A percentile compares a stretch with the other conserved stretches of the same genome.
Conservation (phyloP, 192 early-diverging fungal species). For the Coemansia aciculifera region DNA sequence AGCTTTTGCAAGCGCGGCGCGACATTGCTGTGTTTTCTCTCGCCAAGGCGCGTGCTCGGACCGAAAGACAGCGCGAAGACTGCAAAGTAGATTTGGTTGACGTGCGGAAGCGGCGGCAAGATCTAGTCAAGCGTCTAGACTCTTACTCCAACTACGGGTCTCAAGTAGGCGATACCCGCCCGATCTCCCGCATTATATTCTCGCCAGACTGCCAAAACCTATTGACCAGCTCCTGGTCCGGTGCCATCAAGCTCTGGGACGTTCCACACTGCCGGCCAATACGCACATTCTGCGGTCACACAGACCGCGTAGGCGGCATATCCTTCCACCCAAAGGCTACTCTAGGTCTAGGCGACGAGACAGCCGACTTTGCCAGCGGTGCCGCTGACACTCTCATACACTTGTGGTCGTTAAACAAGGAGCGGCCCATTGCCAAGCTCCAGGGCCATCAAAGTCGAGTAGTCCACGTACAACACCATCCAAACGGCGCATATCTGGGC, state of each 20-base stretch:
- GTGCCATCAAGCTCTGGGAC: conserved; percentile 83
- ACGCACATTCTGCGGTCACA: conserved; percentile 73
- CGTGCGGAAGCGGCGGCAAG: conserved; percentile 53
- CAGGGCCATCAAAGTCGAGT: conserved; percentile 83
- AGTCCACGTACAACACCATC: conserved; percentile 85
- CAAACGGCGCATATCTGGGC: conserved; percentile 81
- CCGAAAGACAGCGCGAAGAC: conserved; percentile 62
- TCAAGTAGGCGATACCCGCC: conserved; percentile 88
- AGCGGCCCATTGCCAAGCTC: conserved; percentile 73
- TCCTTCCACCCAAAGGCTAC: conserved; percentile 86
- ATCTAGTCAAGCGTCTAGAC: conserved; percentile 35
- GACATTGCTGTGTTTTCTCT: conserved; percentile 76
- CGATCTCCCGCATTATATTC: conserved; percentile 74
- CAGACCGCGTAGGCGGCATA: conserved; percentile 83
- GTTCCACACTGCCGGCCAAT: conserved; percentile 71
- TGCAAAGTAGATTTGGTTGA: conserved; percentile 25
- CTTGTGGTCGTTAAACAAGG: conserved; percentile 84
- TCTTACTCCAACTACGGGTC: conserved; percentile 71
- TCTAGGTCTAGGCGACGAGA: conserved; percentile 36
- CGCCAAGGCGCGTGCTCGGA: conserved; percentile 62
- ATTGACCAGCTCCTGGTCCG: conserved; percentile 84
- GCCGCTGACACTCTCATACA: conserved; percentile 76
- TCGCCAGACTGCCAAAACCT: conserved; percentile 76
- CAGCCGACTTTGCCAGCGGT: conserved; percentile 81
- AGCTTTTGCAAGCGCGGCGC: conserved; percentile 67